These are phyloP conservation scores for Penicillium sp. DNA, from an alignment of 2,329 filamentous ascomycete species.

Conservation along the genomic window DNA sequence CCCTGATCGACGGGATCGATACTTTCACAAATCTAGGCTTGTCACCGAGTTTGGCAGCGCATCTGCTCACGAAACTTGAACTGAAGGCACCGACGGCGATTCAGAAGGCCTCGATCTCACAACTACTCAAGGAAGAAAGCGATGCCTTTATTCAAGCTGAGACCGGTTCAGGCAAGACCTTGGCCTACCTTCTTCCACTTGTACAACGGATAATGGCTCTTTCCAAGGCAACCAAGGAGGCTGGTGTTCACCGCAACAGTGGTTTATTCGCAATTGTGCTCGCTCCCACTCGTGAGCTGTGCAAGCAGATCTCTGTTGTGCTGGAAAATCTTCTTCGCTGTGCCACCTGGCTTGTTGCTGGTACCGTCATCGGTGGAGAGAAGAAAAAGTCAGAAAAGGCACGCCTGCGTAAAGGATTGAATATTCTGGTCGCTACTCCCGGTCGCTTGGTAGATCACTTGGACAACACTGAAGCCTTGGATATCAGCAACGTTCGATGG, in stretches of 20 bases:
- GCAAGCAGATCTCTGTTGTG: conserved; percentile 89
- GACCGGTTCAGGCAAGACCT: conserved; percentile 95
- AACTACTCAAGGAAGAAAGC: conserved; percentile 77
- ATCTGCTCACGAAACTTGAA: conserved; percentile 82
- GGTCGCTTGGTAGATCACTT: conserved; percentile 90
- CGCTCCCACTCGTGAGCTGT: conserved; percentile 90
- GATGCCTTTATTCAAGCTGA: conserved; percentile 97
- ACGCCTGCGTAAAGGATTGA: conserved; percentile 89
- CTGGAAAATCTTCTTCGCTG: conserved; percentile 85
- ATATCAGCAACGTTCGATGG: conserved; percentile 90
- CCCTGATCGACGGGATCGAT: conserved; percentile 79
- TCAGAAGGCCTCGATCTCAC: conserved; percentile 84
- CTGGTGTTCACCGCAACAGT: conserved; percentile 74
- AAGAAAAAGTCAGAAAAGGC: conserved; percentile 87
- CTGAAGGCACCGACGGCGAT: conserved; percentile 93
- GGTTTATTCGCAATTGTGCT: conserved; percentile 94
- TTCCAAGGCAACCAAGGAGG: conserved; percentile 57
- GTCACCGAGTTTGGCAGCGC: conserved; percentile 77
- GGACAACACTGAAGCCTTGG: conserved; percentile 86
- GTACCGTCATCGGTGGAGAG: conserved; percentile 77
- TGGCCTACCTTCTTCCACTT: conserved; percentile 93
- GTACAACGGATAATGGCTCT: conserved; percentile 85
- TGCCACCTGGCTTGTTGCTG: conserved; percentile 91
- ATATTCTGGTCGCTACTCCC: conserved; percentile 93
- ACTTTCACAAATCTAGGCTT: conserved; percentile 88